Conservation (phyloP, 2,329 filamentous ascomycete genomes). For the Conoideocrella luteorostrata region DNA sequence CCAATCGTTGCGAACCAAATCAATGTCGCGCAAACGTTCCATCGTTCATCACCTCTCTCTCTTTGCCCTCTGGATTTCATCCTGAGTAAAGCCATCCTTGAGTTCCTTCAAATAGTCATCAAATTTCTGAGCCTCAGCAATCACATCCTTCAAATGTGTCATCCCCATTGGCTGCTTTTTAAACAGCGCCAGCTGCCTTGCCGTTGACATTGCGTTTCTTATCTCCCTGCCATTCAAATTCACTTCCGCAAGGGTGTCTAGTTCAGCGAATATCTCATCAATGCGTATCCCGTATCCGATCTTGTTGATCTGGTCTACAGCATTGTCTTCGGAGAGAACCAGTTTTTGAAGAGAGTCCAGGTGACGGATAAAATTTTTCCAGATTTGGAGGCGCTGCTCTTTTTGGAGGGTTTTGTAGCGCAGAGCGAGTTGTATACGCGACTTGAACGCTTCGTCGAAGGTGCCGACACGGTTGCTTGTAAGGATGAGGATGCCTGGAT, state of each 20-base stretch:
- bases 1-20: no score
- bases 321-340: background rate
- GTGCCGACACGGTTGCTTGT: conserved; percentile 44
- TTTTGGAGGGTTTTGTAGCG: conserved; percentile 27
- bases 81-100: background rate
- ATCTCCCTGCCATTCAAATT: background rate
- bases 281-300: background rate
- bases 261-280: background rate
- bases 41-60: background rate
- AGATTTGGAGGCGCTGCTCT: background rate
- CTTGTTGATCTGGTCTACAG: background rate
- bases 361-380: background rate
- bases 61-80: background rate
- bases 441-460: conserved; percentile 44
- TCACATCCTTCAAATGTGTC: background rate
- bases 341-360: background rate
- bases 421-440: conserved; percentile 38
- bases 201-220: background rate
- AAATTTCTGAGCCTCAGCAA: background rate
- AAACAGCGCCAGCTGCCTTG: background rate
- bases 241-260: background rate
- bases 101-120: background rate
- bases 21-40: no score
- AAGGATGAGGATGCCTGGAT: conserved; percentile 37
- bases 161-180: background rate